Evolutionary conservation across 108 stramenopile genomes (phyloP).

Genomic region (Skeletonema tropicum): DNA sequence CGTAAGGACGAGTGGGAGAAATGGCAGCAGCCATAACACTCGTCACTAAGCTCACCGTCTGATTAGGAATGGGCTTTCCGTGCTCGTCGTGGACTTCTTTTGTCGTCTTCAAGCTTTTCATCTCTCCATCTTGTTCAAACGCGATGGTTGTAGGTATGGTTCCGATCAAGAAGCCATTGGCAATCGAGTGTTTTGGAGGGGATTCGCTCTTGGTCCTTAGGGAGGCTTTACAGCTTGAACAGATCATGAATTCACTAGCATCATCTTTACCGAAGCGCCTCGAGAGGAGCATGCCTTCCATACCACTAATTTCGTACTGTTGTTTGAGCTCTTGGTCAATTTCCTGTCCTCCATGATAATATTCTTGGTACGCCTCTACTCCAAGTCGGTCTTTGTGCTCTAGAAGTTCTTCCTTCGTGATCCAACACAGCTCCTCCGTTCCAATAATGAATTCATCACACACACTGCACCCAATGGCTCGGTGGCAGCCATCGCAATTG

Average conservation of each 20-base stretch:
- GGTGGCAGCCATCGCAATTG: not conserved
- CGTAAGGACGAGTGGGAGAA: constrained; percentile 17
- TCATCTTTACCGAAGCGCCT: constrained; percentile 8
- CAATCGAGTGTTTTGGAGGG: constrained; percentile 17
- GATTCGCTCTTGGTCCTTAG: not conserved
- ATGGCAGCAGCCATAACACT: constrained; percentile 11
- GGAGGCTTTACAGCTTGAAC: constrained; percentile 12
- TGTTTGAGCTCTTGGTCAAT: constrained; percentile 3
- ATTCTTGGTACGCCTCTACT: constrained; percentile 10
- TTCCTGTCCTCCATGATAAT: not conserved
- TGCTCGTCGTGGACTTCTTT: not conserved
- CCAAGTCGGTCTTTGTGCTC: constrained; percentile 2
- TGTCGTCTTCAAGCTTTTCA: not conserved
- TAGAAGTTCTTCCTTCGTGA: constrained; percentile 4
- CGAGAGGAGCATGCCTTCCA: constrained; percentile 22
- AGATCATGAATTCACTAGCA: constrained; percentile 5
- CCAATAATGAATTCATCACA: constrained; percentile 29
- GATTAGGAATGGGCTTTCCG: not conserved
- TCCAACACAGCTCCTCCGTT: constrained; percentile 1
- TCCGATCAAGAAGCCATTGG: constrained; percentile 24
- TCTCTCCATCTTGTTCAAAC: not conserved
- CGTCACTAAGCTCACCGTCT: not conserved
- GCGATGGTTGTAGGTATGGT: not conserved
- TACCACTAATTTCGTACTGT: constrained; percentile 21
- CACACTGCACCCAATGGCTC: constrained; percentile 10